Evolutionary conservation across 78 protist genomes (phyloP).

Genomic region (Dictyostelium firmibasis): DNA sequence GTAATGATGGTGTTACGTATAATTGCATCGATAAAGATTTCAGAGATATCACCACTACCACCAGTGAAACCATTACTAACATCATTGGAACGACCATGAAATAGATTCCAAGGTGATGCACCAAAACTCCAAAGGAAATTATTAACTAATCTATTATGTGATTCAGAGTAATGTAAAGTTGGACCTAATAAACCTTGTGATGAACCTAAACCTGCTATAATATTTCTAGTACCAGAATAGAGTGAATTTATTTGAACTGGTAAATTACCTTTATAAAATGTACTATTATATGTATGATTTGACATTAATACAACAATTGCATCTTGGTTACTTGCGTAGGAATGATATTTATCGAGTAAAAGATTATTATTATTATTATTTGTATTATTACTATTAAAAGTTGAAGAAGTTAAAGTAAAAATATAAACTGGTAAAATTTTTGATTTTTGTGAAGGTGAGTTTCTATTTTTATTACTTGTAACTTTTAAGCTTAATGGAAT

Average conservation of each 20-base stretch:
- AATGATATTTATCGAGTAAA: constrained; percentile 47
- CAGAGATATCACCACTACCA: constrained; percentile 23
- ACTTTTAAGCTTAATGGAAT: constrained; percentile 3
- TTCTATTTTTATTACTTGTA: neutral
- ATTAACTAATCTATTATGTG: constrained; percentile 29
- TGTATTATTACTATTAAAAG: neutral
- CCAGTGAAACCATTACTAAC: constrained; percentile 8
- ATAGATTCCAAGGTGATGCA: constrained; percentile 48
- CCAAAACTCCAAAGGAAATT: constrained; percentile 74
- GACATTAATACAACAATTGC: constrained; percentile 46
- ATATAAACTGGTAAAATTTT: constrained; percentile 65
- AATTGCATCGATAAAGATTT: constrained; percentile 45
- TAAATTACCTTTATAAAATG: constrained; percentile 28
- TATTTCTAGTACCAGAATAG: neutral
- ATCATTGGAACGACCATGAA: neutral
- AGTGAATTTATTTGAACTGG: constrained; percentile 12
- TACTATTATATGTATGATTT: neutral
- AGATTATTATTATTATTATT: neutral
- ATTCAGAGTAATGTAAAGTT: constrained; percentile 27
- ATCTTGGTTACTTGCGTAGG: constrained; percentile 51
- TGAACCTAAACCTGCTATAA: constrained; percentile 41
- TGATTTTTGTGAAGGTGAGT: constrained; percentile 18
- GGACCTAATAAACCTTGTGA: constrained; percentile 64
- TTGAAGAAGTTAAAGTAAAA: neutral
- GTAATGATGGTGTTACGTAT: constrained; percentile 61